Conservation (phyloP, 108 stramenopile species). For the Conticribra guillardii region DNA sequence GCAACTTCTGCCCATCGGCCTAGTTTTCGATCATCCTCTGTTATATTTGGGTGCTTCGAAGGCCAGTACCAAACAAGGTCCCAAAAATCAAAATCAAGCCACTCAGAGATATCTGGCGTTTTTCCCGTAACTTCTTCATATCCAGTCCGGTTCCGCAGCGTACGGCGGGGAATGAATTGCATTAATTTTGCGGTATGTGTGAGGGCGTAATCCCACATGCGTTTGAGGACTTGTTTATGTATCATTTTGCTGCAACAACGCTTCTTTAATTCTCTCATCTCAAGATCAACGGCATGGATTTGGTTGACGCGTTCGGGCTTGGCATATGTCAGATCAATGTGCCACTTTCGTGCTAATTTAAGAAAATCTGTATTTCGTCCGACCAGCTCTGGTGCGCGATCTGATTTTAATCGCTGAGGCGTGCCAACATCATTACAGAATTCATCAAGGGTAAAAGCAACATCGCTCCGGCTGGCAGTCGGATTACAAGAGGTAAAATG, state of each 20-base stretch:
- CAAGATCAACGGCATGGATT: conserved; percentile 2
- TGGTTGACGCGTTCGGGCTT: conserved; percentile 12
- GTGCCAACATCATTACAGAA: neutral
- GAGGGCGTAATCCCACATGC: conserved; percentile 39
- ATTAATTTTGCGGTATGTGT: conserved; percentile 14
- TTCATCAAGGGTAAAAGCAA: neutral
- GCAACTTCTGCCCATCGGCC: conserved; percentile 53
- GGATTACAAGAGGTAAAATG: too few species aligned
- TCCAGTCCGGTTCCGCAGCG: conserved; percentile 3
- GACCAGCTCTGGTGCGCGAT: neutral
- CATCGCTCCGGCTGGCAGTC: neutral
- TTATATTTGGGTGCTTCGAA: neutral
- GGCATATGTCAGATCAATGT: conserved; percentile 6
- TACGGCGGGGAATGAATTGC: neutral
- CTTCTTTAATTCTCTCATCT: conserved; percentile 16
- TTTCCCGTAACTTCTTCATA: conserved; percentile 42
- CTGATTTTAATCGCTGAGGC: neutral
- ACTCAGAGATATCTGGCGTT: conserved; percentile 51
- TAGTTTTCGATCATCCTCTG: conserved; percentile 8
- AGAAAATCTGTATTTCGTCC: neutral
- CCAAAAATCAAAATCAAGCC: conserved; percentile 49
- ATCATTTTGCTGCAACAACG: conserved; percentile 6
- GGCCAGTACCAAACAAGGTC: conserved; percentile 45
- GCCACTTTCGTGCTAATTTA: neutral
- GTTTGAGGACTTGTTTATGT: conserved; percentile 6